Percentiles rank a stretch among this genome's conserved stretches.
These are phyloP conservation scores for Amesomyces nigricolor DNA, from an alignment of 2,329 filamentous ascomycete species.

Conservation along the genomic window DNA sequence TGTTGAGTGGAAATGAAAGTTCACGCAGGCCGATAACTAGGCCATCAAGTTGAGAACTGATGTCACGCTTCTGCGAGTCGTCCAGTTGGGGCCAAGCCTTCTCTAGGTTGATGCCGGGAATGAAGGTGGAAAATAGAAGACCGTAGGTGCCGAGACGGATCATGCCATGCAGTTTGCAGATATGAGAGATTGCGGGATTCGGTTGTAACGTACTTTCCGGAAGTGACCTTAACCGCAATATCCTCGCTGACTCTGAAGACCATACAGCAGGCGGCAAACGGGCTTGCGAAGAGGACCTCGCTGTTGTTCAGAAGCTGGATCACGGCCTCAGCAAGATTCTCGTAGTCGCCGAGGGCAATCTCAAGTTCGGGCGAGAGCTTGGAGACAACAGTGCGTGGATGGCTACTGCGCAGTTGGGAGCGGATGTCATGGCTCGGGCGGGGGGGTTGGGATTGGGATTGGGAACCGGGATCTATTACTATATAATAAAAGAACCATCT, in stretches of 20 bases:
- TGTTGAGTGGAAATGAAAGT: constrained; percentile 1
- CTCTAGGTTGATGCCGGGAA: constrained; percentile 1
- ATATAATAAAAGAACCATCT: not conserved
- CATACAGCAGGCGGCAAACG: constrained; percentile 1
- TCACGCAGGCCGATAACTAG: not conserved
- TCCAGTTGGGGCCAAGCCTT: constrained; percentile 2
- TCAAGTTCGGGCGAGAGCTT: not conserved
- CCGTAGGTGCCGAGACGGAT: not conserved
- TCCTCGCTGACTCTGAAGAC: constrained; percentile 1
- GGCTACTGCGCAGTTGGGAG: not conserved
- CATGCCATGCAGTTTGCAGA: constrained; percentile 2
- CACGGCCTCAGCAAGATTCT: constrained; percentile 1
- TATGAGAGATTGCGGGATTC: not conserved
- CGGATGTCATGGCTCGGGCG: constrained; percentile 3
- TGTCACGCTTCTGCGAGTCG: not conserved
- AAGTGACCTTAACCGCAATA: constrained; percentile 1
- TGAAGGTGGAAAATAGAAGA: not conserved
- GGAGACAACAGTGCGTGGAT: not conserved
- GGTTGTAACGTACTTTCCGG: constrained; percentile 3
- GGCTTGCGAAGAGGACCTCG: constrained; percentile 3
- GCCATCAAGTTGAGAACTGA: not conserved
- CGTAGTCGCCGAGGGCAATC: not conserved
- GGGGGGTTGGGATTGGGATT: no score
- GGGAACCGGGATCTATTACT: not conserved
- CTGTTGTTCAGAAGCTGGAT: constrained; percentile 1